Evolutionary conservation across 2,329 filamentous ascomycete species (phyloP).

Genomic region (Trichoderma simmonsii): DNA sequence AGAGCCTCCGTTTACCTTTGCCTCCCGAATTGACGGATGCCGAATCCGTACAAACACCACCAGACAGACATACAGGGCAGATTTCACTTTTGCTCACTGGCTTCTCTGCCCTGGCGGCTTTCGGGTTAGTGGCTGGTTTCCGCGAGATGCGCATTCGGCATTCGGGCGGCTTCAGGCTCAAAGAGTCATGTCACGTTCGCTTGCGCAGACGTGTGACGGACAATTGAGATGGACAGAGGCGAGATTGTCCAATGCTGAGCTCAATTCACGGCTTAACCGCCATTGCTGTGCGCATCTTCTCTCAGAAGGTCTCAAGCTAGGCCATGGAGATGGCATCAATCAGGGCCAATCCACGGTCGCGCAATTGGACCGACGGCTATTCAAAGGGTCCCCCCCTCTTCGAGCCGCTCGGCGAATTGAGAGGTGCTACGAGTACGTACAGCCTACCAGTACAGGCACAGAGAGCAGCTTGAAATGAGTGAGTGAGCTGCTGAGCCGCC

Average conservation of each 20-base stretch:
- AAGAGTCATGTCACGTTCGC: slow-evolving; percentile 7
- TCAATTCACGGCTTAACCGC: slow-evolving; percentile 10
- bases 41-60: slow-evolving; percentile 8
- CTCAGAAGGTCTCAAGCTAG: background rate
- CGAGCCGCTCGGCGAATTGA: slow-evolving; percentile 15
- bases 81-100: background rate
- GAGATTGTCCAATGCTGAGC: background rate
- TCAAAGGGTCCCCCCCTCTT: slow-evolving; percentile 14
- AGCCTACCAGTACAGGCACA: background rate
- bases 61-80: background rate
- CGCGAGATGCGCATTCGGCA: background rate
- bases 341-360: background rate
- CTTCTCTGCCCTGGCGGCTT: background rate
- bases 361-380: slow-evolving; percentile 18
- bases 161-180: background rate
- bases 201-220: slow-evolving; percentile 4
- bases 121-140: background rate
- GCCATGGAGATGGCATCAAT: slow-evolving; percentile 5
- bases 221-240: slow-evolving; percentile 1
- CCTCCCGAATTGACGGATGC: slow-evolving; percentile 4
- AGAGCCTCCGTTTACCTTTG: slow-evolving; percentile 3
- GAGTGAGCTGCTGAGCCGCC: slow-evolving; percentile 16
- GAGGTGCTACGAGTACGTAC: background rate
- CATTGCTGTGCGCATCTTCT: background rate
- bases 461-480: background rate